Evolutionary conservation across 2,329 filamentous ascomycete genomes (phyloP).

Genomic region (Curvularia lunata): DNA sequence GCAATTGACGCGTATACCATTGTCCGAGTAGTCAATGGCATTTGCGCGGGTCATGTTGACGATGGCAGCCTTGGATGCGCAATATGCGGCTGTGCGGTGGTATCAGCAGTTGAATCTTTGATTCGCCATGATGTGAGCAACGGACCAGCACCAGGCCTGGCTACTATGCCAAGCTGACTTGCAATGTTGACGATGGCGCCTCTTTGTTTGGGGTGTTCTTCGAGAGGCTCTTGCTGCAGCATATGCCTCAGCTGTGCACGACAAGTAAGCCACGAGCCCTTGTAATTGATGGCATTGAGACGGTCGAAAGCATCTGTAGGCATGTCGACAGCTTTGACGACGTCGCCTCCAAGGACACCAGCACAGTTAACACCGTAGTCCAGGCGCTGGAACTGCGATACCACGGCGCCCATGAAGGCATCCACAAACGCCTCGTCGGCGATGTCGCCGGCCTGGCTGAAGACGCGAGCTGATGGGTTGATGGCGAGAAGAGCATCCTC

Average conservation of each 20-base stretch:
- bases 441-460: constrained; percentile 56
- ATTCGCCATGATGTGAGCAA: background rate
- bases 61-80: constrained; percentile 64
- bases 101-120: background rate
- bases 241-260: constrained; percentile 59
- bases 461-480: constrained; percentile 38
- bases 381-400: constrained; percentile 53
- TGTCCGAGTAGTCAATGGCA: constrained; percentile 61
- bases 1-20: constrained; percentile 63
- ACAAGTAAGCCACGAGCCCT: constrained; percentile 64
- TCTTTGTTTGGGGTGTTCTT: constrained; percentile 43
- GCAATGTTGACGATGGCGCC: constrained; percentile 63
- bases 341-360: constrained; percentile 56
- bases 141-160: constrained; percentile 33
- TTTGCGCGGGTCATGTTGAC: constrained; percentile 64
- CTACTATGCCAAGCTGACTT: constrained; percentile 58
- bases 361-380: constrained; percentile 65
- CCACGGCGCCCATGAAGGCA: constrained; percentile 49
- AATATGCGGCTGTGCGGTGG: constrained; percentile 59
- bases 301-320: constrained; percentile 58
- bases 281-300: constrained; percentile 63
- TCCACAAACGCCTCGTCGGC: constrained; percentile 56
- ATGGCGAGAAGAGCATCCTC: constrained; percentile 30
- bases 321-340: constrained; percentile 56
- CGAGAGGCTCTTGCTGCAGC: constrained; percentile 57